phyloP scores from a whole-genome alignment of 257 asterid species.

The Henckelia pumila region DNA sequence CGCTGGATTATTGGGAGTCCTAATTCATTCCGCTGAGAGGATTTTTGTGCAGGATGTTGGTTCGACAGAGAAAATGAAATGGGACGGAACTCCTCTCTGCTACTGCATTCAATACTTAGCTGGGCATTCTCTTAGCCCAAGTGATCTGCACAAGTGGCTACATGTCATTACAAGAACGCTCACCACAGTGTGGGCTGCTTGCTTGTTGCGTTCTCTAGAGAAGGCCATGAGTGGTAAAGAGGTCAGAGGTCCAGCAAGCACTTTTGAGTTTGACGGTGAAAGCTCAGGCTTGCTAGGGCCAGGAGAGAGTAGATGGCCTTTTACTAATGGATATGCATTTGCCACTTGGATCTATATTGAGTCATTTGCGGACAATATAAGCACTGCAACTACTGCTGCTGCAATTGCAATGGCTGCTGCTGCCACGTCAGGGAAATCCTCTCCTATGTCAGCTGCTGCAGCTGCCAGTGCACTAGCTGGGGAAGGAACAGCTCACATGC shows the following conservation, averaged over 20 bases:
- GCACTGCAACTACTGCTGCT: constrained; percentile 98
- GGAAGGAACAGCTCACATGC: constrained; percentile 99
- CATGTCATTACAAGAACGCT: constrained; percentile 63
- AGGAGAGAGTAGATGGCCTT: constrained; percentile 99
- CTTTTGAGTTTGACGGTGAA: constrained; percentile 98
- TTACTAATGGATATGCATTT: constrained; percentile 84
- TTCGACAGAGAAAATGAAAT: constrained; percentile 48
- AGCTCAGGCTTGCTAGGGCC: constrained; percentile 97
- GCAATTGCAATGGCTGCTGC: constrained; percentile 99
- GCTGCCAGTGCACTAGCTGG: constrained; percentile 99
- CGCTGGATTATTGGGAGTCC: constrained; percentile 80
- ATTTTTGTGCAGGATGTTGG: constrained; percentile 55
- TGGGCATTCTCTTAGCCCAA: constrained; percentile 86
- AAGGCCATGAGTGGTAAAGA: constrained; percentile 95
- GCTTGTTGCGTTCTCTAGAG: constrained; percentile 77
- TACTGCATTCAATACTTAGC: constrained; percentile 84
- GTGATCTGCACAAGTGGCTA: constrained; percentile 80
- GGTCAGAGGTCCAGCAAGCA: constrained; percentile 85
- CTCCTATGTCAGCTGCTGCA: constrained; percentile 99
- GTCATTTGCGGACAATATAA: constrained; percentile 94
- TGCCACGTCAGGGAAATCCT: constrained; percentile 93
- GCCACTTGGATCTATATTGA: constrained; percentile 97
- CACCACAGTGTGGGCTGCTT: constrained; percentile 75
- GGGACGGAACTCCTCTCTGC: constrained; percentile 94
- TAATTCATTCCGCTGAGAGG: constrained; percentile 78